Evolutionary conservation across 2,329 filamentous ascomycete species (phyloP), one percentile per base, ranked within the genome.

Genomic region (Diplodia intermedia): DNA sequence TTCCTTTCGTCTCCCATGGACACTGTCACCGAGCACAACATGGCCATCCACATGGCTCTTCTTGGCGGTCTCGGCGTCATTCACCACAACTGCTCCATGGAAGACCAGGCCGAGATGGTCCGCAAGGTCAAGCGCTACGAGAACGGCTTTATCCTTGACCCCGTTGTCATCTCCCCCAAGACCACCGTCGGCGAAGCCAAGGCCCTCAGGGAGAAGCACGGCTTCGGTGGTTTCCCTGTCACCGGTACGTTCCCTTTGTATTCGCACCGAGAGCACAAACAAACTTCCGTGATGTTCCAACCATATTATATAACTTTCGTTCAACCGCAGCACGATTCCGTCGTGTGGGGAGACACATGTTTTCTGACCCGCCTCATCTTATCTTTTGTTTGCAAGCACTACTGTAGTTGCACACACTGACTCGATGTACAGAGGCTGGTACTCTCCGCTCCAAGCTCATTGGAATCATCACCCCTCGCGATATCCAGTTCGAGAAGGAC

Each of bases 1-100:
- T 94, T 99, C 77, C 88, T 98, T 72, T 99, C 95, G 56, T 98
- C 95, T 49, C 95, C 96, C 76, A 99, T 99, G 95, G 95, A 99
- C 84, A 99, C 95, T 11, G 95, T 99, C 79, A 99, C 96, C 53
- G 95, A 99, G 85, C 92, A 97, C 83, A 94, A 97, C 80, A 99
- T 99, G 96, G 96, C 95, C 72, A 98, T 99, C 75, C 92, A 97
- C 84, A 97, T 96, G 87, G 92, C 92, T 65, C 86, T 95, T 38
- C 90, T 95, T 78, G 92, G 92, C 75, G 92, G 92, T 76, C 85
- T 96, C 20, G 92, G 95, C 83, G 93, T 99, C 74, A 97, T 99
- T 74, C 95, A 99, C 86, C 95, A 99, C 88, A 99, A 99, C 86
- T 99, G 95, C 87, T 95, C 94, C n/a, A 88, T 94, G 36, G 93